phyloP scores from a whole-genome alignment of 805 yeast genomes.

The Yamadazyma kitorensis region DNA sequence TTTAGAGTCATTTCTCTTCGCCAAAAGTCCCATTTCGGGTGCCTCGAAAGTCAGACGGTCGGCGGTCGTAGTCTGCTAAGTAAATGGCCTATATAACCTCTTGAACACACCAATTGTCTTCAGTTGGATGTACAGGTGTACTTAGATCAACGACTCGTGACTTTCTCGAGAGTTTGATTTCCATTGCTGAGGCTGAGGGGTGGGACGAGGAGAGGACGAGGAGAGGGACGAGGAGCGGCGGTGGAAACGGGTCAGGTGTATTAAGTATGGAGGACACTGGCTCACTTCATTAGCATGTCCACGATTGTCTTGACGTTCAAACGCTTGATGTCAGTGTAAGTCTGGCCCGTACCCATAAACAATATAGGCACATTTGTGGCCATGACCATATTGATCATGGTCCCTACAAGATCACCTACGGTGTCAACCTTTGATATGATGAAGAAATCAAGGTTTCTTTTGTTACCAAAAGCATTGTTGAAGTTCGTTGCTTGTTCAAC shows the following conservation, averaged over 20 bases:
- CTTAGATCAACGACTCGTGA: too few relatives aligned
- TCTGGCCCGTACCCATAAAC: slow-evolving; percentile 96
- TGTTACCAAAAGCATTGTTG: slow-evolving; percentile 87
- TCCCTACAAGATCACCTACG: slow-evolving; percentile 93
- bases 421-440: slow-evolving; percentile 94
- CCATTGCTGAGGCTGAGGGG: too few relatives aligned
- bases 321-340: slow-evolving; percentile 89
- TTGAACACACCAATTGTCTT: too few relatives aligned
- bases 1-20: too few relatives aligned
- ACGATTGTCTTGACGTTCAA: slow-evolving; percentile 93
- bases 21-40: too few relatives aligned
- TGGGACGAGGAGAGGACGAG: too few relatives aligned
- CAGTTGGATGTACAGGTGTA: too few relatives aligned
- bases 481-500: slow-evolving; percentile 93
- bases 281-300: slow-evolving; percentile 65
- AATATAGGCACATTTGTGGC: slow-evolving; percentile 94
- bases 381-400: slow-evolving; percentile 96
- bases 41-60: too few relatives aligned
- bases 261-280: slow-evolving; percentile 1
- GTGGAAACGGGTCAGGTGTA: slow-evolving; percentile 3
- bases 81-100: too few relatives aligned
- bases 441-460: slow-evolving; percentile 80
- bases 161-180: too few relatives aligned
- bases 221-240: too few relatives aligned
- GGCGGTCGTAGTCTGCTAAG: too few relatives aligned